Percentiles rank a stretch among this genome's conserved stretches.
Conservation (phyloP, 2,329 filamentous ascomycete genomes). For the Sporothrix inflata region DNA sequence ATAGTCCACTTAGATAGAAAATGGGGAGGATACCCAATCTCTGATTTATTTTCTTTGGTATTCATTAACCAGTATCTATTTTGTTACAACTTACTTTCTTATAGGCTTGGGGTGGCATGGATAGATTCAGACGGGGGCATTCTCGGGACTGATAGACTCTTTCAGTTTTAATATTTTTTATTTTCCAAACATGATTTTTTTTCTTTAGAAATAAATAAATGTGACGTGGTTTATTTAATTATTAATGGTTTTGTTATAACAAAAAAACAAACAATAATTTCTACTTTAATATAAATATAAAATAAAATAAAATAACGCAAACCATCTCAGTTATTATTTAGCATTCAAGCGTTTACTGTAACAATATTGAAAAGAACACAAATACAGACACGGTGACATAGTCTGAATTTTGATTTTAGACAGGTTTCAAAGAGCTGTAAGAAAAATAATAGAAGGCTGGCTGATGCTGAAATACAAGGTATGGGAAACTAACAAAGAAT, state of each 20-base stretch:
- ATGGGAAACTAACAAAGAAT: background rate
- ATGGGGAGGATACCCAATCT: background rate
- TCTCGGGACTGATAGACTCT: background rate
- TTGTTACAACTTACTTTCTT: background rate
- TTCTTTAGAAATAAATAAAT: background rate
- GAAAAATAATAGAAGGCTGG: background rate
- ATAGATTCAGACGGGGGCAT: background rate
- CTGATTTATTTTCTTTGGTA: background rate
- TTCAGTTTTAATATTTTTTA: background rate
- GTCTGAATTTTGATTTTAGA: no score
- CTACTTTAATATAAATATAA: background rate
- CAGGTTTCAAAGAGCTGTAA: background rate
- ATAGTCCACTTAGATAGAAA: background rate
- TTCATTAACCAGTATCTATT: background rate
- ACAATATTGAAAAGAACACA: no score
- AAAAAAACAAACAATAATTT: no score
- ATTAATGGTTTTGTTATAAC: no score
- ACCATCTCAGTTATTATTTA: no score
- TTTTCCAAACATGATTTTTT: background rate
- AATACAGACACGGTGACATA: no score
- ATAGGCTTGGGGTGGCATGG: background rate
- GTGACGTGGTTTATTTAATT: no score
- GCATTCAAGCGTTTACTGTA: no score
- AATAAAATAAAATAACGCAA: background rate
- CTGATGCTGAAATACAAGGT: constrained; percentile 18